Evolutionary conservation across 331 rosid genomes (phyloP), one percentile per base, ranked within the genome.

Genomic region (Spiraea crenata): DNA sequence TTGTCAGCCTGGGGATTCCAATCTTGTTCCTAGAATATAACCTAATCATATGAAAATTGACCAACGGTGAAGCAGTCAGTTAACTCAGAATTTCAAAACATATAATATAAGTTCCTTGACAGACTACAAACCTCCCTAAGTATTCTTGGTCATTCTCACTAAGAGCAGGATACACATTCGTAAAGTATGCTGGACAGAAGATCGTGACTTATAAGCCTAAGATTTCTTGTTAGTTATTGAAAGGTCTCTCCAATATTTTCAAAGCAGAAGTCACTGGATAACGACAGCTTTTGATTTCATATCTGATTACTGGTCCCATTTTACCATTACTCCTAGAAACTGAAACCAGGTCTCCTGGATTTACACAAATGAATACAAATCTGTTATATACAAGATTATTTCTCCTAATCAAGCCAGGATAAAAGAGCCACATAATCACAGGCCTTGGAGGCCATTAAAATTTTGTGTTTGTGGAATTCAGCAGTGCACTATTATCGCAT

Each of bases 1-100:
- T 74, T 89, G 82, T 93, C 97, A 80, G 87, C 99, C 83, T 91
- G 99, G 44, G 99, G 99, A 75, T 91, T 93, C 99, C 99, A 93
- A 79, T 93, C 99, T 89, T 89, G 99, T 82, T 93, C 99, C 2
- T 91, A 91, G 80, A 93, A 93, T 84, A 93, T 85, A 72, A 93
- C 97, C 99, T 93, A 69, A 25, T 40, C 79, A n/a, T 65, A 80
- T 41, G 41, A 37, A 38, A 68, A 9, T 40, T 60, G 61, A 57
- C 3, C 35, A 46, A 39, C 37, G 16, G 57, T 37, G 72, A 67
- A 37, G 60, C 48, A 8, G 11, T 13, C 10, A 34, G 15, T 49
- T 49, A 13, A 15, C 54, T 5, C 0, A 17, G 7, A 49, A 14
- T 14, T 49, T 15, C 15, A 49, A n/a, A 15, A 57, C 46, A 10